Conservation (phyloP, 2,329 filamentous ascomycete species). For the Lithohypha guttulata region DNA sequence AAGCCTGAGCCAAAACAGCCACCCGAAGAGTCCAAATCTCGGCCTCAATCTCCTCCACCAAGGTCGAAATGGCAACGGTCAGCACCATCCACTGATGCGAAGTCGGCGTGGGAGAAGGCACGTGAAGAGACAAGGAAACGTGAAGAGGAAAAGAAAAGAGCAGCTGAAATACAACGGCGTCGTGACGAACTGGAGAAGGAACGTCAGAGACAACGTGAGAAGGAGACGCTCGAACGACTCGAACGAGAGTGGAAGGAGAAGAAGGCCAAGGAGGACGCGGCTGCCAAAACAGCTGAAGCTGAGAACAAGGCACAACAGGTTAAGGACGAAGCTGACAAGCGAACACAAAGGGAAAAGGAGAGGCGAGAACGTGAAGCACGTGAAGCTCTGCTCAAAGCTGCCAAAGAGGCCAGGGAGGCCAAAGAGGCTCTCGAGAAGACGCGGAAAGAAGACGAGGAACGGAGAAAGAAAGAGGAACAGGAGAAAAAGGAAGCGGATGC, state of each 20-base stretch:
- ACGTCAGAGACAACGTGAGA: slow-evolving; percentile 20
- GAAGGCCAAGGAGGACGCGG: slow-evolving; percentile 27
- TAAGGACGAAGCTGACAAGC: slow-evolving; percentile 13
- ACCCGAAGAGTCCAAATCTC: slow-evolving; percentile 9
- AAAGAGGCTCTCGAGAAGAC: slow-evolving; percentile 26
- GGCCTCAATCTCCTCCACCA: slow-evolving; percentile 14
- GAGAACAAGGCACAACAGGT: slow-evolving; percentile 19
- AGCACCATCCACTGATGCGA: slow-evolving; percentile 14
- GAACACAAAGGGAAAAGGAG: slow-evolving; percentile 46
- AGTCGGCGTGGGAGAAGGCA: slow-evolving; percentile 23
- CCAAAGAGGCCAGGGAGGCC: slow-evolving; percentile 28
- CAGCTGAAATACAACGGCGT: slow-evolving; percentile 13
- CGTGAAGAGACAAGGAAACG: slow-evolving; percentile 23
- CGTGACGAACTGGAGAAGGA: slow-evolving; percentile 21
- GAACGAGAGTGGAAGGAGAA: slow-evolving; percentile 25
- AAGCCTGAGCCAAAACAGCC: slow-evolving; percentile 10
- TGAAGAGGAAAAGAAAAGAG: slow-evolving; percentile 21
- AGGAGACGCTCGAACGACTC: slow-evolving; percentile 19
- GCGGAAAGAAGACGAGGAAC: slow-evolving; percentile 24
- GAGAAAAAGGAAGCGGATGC: slow-evolving; percentile 24
- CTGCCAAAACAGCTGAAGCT: slow-evolving; percentile 21
- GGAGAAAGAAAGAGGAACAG: slow-evolving; percentile 13
- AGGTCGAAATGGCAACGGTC: slow-evolving; percentile 22
- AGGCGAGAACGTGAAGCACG: slow-evolving; percentile 66
- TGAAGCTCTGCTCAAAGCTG: slow-evolving; percentile 28